Conservation (phyloP, 257 asterid species). For the Petunia secreta region DNA sequence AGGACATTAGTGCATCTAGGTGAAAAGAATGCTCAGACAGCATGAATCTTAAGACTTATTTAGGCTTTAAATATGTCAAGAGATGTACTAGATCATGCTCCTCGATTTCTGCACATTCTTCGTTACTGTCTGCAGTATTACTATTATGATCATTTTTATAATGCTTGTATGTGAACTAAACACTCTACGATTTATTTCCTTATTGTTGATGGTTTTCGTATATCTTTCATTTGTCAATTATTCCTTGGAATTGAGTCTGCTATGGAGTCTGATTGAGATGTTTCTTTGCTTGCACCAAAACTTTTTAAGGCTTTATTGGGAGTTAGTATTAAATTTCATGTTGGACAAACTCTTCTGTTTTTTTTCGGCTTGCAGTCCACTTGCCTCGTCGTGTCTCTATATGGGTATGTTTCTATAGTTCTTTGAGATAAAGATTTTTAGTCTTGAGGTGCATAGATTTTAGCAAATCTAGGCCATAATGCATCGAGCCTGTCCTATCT, state of each 20-base stretch:
- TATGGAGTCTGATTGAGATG: background rate
- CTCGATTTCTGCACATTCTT: background rate
- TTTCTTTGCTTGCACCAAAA: background rate
- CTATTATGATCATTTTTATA: background rate
- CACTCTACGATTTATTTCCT: background rate
- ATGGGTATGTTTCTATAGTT: constrained; percentile 3
- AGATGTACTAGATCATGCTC: constrained; percentile 2
- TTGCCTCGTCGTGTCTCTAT: background rate
- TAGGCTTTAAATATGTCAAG: background rate
- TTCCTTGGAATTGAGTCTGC: background rate
- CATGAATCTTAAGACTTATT: background rate
- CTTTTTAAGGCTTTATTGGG: background rate
- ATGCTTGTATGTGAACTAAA: background rate
- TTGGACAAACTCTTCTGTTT: background rate
- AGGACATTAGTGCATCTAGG: background rate
- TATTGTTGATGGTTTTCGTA: background rate
- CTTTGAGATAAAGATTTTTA: background rate
- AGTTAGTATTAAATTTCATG: background rate
- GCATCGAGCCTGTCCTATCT: background rate
- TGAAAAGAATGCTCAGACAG: background rate
- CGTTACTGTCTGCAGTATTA: background rate
- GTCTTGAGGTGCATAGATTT: background rate
- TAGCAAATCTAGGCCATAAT: background rate
- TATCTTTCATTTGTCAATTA: constrained; percentile 9
- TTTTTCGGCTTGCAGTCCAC: background rate